These are phyloP conservation scores for Trichoderma cornu-damae DNA, from an alignment of 2,329 filamentous ascomycete genomes.

Conservation along the genomic window DNA sequence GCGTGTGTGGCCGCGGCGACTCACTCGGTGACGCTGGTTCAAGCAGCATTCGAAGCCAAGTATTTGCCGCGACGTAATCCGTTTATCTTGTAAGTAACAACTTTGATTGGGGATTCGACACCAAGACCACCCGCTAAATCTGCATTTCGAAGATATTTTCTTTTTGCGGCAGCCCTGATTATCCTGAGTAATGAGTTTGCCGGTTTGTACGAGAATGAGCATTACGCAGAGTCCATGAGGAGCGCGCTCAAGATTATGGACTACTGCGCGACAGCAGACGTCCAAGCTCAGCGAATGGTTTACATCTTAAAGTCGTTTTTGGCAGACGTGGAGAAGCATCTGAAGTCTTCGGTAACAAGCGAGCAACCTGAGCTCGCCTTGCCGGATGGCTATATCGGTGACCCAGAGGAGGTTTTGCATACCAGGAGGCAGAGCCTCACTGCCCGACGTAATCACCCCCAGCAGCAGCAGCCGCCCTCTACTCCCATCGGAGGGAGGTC, in stretches of 20 bases:
- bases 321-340: slow-evolving; percentile 19
- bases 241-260: slow-evolving; percentile 45
- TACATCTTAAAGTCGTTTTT: slow-evolving; percentile 48
- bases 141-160: slow-evolving; percentile 40
- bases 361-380: background rate
- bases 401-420: slow-evolving; percentile 12
- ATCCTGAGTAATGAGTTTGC: slow-evolving; percentile 54
- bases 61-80: slow-evolving; percentile 50
- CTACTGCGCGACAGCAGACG: slow-evolving; percentile 45
- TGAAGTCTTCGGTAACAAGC: background rate
- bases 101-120: background rate
- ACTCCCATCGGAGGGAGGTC: background rate
- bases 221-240: slow-evolving; percentile 37
- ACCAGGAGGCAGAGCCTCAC: slow-evolving; percentile 10
- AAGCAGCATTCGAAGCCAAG: slow-evolving; percentile 39
- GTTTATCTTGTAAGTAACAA: slow-evolving; percentile 50
- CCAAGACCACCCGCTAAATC: background rate
- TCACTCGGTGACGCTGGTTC: slow-evolving; percentile 45
- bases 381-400: slow-evolving; percentile 1
- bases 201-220: slow-evolving; percentile 42
- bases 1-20: slow-evolving; percentile 48
- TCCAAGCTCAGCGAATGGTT: slow-evolving; percentile 45
- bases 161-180: slow-evolving; percentile 51
- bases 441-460: background rate
- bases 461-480: slow-evolving; percentile 2